A percentile compares a stretch with the other conserved stretches of the same genome.
Conservation (phyloP, 2,329 filamentous ascomycete genomes). For the Fusarium poae region DNA sequence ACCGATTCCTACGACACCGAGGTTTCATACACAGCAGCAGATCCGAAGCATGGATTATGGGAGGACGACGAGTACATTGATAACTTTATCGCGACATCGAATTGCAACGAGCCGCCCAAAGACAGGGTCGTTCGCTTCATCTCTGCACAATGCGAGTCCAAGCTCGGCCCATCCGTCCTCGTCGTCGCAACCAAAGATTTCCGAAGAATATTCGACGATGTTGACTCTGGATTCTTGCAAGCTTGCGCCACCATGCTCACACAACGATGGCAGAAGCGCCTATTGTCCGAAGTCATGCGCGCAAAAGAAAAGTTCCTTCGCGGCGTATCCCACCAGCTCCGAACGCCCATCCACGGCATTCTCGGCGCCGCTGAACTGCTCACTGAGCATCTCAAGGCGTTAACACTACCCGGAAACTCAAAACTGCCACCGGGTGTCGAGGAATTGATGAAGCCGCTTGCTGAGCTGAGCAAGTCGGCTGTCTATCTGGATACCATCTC, state of each 20-base stretch:
- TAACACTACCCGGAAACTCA: conserved; percentile 16
- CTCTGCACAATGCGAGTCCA: conserved; percentile 53
- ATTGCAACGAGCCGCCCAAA: conserved; percentile 50
- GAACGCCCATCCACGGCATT: conserved; percentile 63
- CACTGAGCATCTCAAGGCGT: conserved; percentile 55
- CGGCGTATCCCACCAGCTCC: conserved; percentile 61
- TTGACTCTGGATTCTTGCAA: conserved; percentile 61
- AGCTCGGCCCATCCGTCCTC: conserved; percentile 51
- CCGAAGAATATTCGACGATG: conserved; percentile 60
- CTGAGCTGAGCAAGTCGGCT: conserved; percentile 7
- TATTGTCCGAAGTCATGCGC: conserved; percentile 56
- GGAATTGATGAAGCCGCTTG: conserved; percentile 12
- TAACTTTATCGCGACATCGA: conserved; percentile 53
- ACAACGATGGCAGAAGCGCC: conserved; percentile 55
- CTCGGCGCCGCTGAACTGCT: conserved; percentile 56
- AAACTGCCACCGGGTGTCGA: neutral
- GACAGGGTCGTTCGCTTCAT: conserved; percentile 55
- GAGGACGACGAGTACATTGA: conserved; percentile 59
- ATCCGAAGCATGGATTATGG: conserved; percentile 58
- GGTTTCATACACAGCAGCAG: conserved; percentile 41
- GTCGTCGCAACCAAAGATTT: conserved; percentile 58
- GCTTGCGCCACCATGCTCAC: conserved; percentile 56
- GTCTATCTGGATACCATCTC: conserved; percentile 54
- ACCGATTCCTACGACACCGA: conserved; percentile 47
- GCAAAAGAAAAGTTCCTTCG: conserved; percentile 61